Evolutionary conservation across 1,284 basidiomycete genomes (phyloP).

Genomic region (Tylopilus sp.): DNA sequence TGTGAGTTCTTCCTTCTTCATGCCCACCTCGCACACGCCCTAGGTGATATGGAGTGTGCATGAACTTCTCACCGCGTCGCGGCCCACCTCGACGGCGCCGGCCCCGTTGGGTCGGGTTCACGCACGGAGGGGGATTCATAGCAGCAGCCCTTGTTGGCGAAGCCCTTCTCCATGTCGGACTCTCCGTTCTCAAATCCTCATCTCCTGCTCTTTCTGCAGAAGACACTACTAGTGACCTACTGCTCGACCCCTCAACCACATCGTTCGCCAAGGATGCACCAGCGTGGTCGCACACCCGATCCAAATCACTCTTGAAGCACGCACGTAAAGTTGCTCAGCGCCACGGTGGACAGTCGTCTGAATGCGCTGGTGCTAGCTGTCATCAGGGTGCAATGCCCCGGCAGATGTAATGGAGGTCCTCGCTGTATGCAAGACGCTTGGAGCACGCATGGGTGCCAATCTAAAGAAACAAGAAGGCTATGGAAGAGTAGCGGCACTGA

Average conservation of each 20-base stretch:
- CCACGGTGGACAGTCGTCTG: slow-evolving; percentile 64
- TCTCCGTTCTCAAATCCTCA: slow-evolving; percentile 18
- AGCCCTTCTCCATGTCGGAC: slow-evolving; percentile 55
- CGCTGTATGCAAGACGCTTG: slow-evolving; percentile 61
- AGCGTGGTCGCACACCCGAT: slow-evolving; percentile 19
- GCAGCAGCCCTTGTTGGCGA: slow-evolving; percentile 58
- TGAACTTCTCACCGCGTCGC: slow-evolving; percentile 60
- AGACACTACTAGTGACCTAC: slow-evolving; percentile 1
- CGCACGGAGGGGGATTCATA: slow-evolving; percentile 46
- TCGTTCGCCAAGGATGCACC: slow-evolving; percentile 25
- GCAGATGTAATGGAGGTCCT: slow-evolving; percentile 65
- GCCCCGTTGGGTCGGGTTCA: slow-evolving; percentile 17
- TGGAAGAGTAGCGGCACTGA: slow-evolving; percentile 6
- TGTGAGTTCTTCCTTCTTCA: no score
- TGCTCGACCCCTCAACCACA: slow-evolving; percentile 18
- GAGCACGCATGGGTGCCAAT: slow-evolving; percentile 60
- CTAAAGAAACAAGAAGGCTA: slow-evolving; percentile 25
- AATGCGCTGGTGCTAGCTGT: slow-evolving; percentile 65
- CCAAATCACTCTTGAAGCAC: slow-evolving; percentile 56
- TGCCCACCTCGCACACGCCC: slow-evolving; percentile 67
- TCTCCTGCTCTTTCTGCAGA: neutral
- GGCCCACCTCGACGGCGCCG: slow-evolving; percentile 39
- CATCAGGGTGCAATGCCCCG: slow-evolving; percentile 58
- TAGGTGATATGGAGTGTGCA: slow-evolving; percentile 47
- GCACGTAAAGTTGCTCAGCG: slow-evolving; percentile 56